Evolutionary conservation across 805 yeast species (phyloP).

Genomic region (Zygosaccharomyces siamensis): DNA sequence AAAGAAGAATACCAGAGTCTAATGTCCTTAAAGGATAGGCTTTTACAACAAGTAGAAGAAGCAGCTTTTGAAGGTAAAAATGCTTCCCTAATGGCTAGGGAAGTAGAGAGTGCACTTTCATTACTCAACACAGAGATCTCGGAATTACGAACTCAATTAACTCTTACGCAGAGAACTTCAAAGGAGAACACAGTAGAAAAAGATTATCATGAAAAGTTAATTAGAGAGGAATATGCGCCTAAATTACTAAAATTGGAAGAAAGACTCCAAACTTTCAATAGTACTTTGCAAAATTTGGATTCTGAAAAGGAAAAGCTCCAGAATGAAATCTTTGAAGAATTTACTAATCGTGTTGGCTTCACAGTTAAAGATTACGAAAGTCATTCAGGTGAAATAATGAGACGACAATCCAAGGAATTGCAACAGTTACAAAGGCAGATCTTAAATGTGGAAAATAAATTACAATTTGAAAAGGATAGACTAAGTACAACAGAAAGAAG

Average conservation of each 20-base stretch:
- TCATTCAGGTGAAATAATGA: constrained; percentile 53
- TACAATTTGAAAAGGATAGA: constrained; percentile 62
- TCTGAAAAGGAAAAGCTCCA: constrained; percentile 38
- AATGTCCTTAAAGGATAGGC: constrained; percentile 44
- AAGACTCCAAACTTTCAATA: constrained; percentile 21
- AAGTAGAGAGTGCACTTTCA: constrained; percentile 52
- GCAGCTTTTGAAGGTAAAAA: constrained; percentile 41
- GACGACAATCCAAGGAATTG: constrained; percentile 56
- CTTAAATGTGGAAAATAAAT: constrained; percentile 53
- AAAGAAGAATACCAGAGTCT: constrained; percentile 59
- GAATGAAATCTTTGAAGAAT: constrained; percentile 43
- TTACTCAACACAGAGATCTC: constrained; percentile 44
- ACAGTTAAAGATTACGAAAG: constrained; percentile 65
- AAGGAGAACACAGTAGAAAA: constrained; percentile 48
- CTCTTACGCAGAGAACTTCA: constrained; percentile 42
- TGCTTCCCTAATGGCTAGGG: constrained; percentile 52
- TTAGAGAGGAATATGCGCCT: constrained; percentile 29
- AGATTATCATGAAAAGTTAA: constrained; percentile 40
- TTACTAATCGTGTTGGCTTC: constrained; percentile 55
- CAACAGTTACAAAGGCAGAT: constrained; percentile 59
- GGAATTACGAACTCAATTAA: constrained; percentile 41
- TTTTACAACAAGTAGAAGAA: constrained; percentile 44
- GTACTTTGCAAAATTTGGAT: constrained; percentile 29
- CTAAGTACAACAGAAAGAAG: constrained; percentile 49
- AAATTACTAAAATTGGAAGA: constrained; percentile 24